Percentiles rank a stretch among this genome's conserved stretches.
phyloP scores from a whole-genome alignment of 331 rosid species.

The Quercus tomentella region DNA sequence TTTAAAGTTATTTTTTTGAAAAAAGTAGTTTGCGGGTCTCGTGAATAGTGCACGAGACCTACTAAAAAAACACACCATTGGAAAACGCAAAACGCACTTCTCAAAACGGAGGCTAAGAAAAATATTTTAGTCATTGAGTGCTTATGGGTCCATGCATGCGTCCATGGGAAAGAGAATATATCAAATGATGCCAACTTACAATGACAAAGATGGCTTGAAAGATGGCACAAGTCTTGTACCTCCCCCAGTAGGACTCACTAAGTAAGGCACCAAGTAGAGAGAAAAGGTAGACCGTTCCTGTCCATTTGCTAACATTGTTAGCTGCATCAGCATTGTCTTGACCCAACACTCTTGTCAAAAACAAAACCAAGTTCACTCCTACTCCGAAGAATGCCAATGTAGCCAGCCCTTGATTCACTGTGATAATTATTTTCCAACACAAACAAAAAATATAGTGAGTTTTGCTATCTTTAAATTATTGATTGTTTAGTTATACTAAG shows the following conservation, averaged over 20 bases:
- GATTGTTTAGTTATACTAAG: background rate
- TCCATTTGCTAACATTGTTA: conserved; percentile 80
- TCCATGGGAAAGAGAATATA: background rate
- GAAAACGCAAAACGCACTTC: accelerated
- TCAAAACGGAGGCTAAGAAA: no score
- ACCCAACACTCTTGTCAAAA: conserved; percentile 66
- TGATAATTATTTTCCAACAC: no score
- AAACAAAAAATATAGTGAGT: background rate
- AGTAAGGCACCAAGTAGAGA: conserved; percentile 88
- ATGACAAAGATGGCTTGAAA: conserved; percentile 56
- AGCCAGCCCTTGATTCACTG: conserved; percentile 83
- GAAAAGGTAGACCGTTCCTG: conserved; percentile 74
- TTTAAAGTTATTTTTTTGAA: no score
- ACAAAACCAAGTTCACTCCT: conserved; percentile 72
- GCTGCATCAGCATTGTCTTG: conserved; percentile 83
- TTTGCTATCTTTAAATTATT: no score
- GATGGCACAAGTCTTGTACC: conserved; percentile 64
- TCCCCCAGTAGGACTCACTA: conserved; percentile 79
- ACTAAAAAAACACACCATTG: accelerated
- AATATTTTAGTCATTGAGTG: no score
- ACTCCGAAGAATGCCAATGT: conserved; percentile 88
- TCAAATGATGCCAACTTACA: conserved; percentile 25
- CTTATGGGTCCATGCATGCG: no score
- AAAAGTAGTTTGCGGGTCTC: no score
- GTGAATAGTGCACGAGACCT: accelerated